Conservation (phyloP, 2,329 filamentous ascomycete species). For the Cercospora berteroae region DNA sequence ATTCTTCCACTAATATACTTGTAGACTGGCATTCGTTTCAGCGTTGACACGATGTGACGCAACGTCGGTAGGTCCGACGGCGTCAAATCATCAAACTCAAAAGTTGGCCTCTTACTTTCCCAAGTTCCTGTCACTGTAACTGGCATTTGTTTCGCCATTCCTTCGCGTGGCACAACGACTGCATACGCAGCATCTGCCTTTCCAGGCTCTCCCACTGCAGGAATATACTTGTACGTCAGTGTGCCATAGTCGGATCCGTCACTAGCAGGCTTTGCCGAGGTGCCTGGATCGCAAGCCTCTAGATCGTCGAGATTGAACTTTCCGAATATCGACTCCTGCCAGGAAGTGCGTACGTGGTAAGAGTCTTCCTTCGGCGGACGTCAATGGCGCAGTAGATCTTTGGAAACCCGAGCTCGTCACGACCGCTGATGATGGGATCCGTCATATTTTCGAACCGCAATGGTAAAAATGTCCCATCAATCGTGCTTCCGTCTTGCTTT, state of each 20-base stretch:
- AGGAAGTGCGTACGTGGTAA: constrained; percentile 19
- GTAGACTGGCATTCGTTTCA: background rate
- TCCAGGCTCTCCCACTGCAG: constrained; percentile 46
- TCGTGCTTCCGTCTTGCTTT: constrained; percentile 48
- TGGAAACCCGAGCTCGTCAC: constrained; percentile 62
- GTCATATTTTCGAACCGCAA: constrained; percentile 59
- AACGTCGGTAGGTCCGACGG: background rate
- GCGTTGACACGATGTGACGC: background rate
- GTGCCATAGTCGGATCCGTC: constrained; percentile 24
- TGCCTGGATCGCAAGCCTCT: constrained; percentile 6
- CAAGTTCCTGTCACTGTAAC: background rate
- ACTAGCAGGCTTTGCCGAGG: background rate
- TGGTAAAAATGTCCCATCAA: constrained; percentile 56
- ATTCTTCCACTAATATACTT: background rate
- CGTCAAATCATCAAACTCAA: background rate
- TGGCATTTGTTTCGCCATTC: background rate
- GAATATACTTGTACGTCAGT: constrained; percentile 48
- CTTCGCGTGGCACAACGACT: background rate
- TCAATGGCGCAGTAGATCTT: constrained; percentile 43
- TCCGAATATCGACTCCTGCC: constrained; percentile 23
- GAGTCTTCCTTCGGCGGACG: constrained; percentile 12
- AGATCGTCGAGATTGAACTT: constrained; percentile 19
- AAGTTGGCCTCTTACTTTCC: background rate
- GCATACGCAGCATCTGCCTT: background rate
- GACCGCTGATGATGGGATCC: constrained; percentile 59